Percentiles rank a stretch among this genome's conserved stretches.
Conservation (phyloP, 768 basidiomycete species). For the Boletus sensibilis region DNA sequence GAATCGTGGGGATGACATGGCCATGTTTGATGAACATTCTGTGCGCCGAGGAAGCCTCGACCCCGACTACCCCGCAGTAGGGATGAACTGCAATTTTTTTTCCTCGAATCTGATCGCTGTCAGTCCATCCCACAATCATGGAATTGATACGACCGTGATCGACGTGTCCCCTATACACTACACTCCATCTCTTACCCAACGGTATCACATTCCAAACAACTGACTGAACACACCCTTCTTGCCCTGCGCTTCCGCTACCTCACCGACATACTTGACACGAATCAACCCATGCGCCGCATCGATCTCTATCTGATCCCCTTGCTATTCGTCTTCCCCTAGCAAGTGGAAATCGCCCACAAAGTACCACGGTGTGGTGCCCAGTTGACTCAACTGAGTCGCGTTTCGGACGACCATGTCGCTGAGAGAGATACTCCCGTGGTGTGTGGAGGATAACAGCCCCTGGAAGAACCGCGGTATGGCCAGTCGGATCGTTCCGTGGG, state of each 20-base stretch:
- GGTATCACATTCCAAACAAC: conserved; percentile 16
- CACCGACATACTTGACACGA: conserved; percentile 22
- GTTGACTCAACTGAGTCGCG: conserved; percentile 24
- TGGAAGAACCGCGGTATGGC: conserved; percentile 22
- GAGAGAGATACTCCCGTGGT: conserved; percentile 16
- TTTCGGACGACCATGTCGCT: no score
- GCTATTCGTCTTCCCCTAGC: conserved; percentile 21
- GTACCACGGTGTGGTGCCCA: conserved; percentile 13
- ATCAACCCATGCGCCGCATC: conserved; percentile 20
- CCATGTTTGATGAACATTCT: neutral
- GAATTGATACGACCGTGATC: no score
- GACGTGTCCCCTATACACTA: neutral
- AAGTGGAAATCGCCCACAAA: conserved; percentile 27
- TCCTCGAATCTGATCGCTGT: neutral
- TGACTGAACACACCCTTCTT: conserved; percentile 20
- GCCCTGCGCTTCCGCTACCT: neutral
- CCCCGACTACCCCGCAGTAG: neutral
- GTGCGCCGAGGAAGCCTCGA: no score
- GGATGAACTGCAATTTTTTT: no score
- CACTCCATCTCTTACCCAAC: neutral
- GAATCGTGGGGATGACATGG: neutral
- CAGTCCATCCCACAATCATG: no score
- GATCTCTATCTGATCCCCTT: conserved; percentile 20
- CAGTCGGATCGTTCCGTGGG: conserved; percentile 16
- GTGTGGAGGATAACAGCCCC: conserved; percentile 20